These are phyloP conservation scores for Draba incana DNA, from an alignment of 345 rosid species.

Conservation along the genomic window DNA sequence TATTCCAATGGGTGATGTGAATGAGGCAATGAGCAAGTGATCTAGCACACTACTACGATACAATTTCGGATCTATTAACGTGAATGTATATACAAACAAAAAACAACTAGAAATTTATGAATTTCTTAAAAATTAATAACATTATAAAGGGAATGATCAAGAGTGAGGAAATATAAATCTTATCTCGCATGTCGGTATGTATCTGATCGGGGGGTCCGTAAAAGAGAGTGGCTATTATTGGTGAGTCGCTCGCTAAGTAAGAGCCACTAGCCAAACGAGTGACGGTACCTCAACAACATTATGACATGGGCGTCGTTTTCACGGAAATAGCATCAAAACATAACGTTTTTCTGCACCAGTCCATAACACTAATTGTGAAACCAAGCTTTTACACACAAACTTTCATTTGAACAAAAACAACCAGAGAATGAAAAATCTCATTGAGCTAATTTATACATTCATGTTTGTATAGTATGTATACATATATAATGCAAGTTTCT, in stretches of 20 bases:
- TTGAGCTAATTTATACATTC: constrained; percentile 5
- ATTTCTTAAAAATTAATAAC: too few species aligned
- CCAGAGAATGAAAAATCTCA: constrained; percentile 2
- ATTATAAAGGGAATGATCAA: too few species aligned
- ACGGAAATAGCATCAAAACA: background rate
- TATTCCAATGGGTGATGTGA: too few species aligned
- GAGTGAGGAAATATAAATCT: too few species aligned
- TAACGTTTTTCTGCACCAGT: background rate
- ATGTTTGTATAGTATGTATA: background rate
- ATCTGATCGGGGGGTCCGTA: constrained; percentile 21
- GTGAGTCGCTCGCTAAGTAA: constrained; percentile 18
- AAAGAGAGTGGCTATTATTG: constrained; percentile 31
- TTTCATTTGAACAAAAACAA: background rate
- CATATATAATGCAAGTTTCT: constrained; percentile 31
- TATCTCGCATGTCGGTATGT: background rate
- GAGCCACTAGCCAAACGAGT: constrained; percentile 26
- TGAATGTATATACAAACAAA: too few species aligned
- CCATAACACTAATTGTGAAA: background rate
- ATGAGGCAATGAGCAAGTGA: too few species aligned
- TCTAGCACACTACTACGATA: too few species aligned
- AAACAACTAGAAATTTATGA: too few species aligned
- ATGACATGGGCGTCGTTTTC: constrained; percentile 1
- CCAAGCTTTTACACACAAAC: background rate
- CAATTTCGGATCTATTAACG: too few species aligned
- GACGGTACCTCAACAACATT: background rate